Evolutionary conservation across 2,329 filamentous ascomycete genomes (phyloP), one percentile per base, ranked within the genome.

Genomic region (Aspergillus floridensis): DNA sequence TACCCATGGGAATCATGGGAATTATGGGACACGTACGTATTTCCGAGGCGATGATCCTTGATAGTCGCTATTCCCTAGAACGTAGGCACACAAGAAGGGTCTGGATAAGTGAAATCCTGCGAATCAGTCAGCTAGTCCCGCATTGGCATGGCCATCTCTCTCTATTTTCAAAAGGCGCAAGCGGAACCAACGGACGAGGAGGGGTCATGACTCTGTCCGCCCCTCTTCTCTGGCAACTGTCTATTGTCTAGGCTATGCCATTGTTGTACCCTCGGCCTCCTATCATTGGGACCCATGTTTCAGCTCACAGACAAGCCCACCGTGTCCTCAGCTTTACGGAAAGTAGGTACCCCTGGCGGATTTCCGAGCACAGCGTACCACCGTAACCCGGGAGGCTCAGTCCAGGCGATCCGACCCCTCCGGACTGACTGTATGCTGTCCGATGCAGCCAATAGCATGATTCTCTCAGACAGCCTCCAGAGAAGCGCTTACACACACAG

Each of bases 1-100:
- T 44, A 44, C 16, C 38, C 38, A 44, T 44, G 38, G 38, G 32
- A 35, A 16, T 35, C 11, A 16, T 35, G 32, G 26, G 38, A 44
- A 1, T 44, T 44, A 16, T 55, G 53, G 50, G 53, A 55, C 53
- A 22, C 53, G 53, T 55, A 55, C 53, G 41, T 55, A 31, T 31
- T 29, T 22, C 31, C 41, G 11, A 44, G 38, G 53, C 53, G 53
- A 55, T 48, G 41, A 48, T 55, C 53, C 53, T 11, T 41, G 44
- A 48, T 22, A 32, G 22, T 35, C 4, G 22, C 22, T 22, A 22
- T 22, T 22, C 14, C 12, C 26, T 4, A 8, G 21, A 49, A 16
- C 7, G 51, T 22, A 53, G 38, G 16, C 38, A 44, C 38, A 44
- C 12, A 19, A n/a, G 26, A 44, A 19, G 6, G 38, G 16, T 19